These are phyloP conservation scores for Phytophthora pinifolia DNA, from an alignment of 352 stramenopile genomes.

Conservation along the genomic window DNA sequence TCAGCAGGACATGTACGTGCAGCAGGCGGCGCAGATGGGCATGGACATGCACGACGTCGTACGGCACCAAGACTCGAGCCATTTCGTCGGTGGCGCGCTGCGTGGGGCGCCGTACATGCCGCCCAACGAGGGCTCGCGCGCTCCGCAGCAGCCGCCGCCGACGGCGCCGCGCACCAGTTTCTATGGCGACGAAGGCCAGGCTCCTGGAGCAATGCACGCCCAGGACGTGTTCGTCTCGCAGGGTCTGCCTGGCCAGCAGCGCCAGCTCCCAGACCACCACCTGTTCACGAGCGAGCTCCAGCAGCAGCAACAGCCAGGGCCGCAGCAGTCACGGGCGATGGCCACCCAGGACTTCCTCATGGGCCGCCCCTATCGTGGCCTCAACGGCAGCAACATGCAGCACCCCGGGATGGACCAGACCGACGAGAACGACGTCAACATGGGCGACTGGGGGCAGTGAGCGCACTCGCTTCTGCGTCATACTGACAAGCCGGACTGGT, in stretches of 20 bases:
- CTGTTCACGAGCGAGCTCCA: constrained; percentile 45
- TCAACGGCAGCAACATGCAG: constrained; percentile 37
- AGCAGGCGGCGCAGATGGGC: constrained; percentile 51
- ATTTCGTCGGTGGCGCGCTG: constrained; percentile 31
- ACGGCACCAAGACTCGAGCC: constrained; percentile 42
- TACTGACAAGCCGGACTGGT: too few relatives aligned
- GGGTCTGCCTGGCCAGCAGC: constrained; percentile 33
- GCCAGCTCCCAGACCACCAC: constrained; percentile 42
- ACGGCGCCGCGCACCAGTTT: constrained; percentile 40
- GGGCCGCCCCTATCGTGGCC: constrained; percentile 45
- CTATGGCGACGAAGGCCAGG: constrained; percentile 43
- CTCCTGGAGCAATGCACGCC: constrained; percentile 41
- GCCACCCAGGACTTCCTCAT: constrained; percentile 56
- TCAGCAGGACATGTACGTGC: constrained; percentile 54
- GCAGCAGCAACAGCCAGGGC: constrained; percentile 38
- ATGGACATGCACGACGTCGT: constrained; percentile 63
- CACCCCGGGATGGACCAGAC: constrained; percentile 51
- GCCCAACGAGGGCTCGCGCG: constrained; percentile 24
- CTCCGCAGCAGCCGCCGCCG: constrained; percentile 25
- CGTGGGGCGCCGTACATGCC: constrained; percentile 28
- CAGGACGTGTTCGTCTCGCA: constrained; percentile 58
- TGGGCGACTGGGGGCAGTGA: constrained; percentile 58
- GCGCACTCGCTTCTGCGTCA: too few relatives aligned
- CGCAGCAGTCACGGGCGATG: constrained; percentile 34
- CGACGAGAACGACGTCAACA: constrained; percentile 53